Evolutionary conservation across 1,284 basidiomycete genomes (phyloP).

Genomic region (Ganoderma leucocontextum): DNA sequence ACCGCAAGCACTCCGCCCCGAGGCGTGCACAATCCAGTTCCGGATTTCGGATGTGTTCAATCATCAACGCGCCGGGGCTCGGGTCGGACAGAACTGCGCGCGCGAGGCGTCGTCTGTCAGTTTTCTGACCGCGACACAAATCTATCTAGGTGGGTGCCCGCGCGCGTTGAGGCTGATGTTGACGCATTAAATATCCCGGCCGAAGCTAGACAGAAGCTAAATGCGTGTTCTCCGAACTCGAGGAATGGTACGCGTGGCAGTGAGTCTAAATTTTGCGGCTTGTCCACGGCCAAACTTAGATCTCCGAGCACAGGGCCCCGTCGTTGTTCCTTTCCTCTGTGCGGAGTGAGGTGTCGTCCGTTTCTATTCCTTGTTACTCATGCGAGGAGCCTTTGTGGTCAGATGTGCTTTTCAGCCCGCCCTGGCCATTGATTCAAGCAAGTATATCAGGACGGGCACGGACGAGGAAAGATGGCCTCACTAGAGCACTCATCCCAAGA

Average conservation of each 20-base stretch:
- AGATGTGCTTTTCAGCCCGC: not conserved
- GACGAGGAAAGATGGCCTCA: not conserved
- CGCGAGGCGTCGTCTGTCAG: not conserved
- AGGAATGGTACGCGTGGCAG: not conserved
- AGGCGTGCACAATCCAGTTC: not conserved
- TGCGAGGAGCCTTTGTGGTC: not conserved
- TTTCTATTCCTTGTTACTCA: not conserved
- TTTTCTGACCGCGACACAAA: not conserved
- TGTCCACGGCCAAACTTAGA: slow-evolving; percentile 1
- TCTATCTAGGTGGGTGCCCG: no score
- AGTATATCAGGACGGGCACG: not conserved
- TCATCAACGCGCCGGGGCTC: not conserved
- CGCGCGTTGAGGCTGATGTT: not conserved
- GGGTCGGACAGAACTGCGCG: no score
- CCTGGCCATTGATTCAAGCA: not conserved
- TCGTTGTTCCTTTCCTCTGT: not conserved
- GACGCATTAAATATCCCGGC: not conserved
- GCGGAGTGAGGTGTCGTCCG: not conserved
- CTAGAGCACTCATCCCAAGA: not conserved
- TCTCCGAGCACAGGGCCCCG: not conserved
- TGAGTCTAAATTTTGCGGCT: not conserved
- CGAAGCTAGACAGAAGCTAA: not conserved
- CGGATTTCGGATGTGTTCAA: not conserved
- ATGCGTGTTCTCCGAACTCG: not conserved
- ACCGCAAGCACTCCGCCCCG: not conserved